Evolutionary conservation across 768 basidiomycete genomes (phyloP).

Genomic region (Crepidotus variabilis): DNA sequence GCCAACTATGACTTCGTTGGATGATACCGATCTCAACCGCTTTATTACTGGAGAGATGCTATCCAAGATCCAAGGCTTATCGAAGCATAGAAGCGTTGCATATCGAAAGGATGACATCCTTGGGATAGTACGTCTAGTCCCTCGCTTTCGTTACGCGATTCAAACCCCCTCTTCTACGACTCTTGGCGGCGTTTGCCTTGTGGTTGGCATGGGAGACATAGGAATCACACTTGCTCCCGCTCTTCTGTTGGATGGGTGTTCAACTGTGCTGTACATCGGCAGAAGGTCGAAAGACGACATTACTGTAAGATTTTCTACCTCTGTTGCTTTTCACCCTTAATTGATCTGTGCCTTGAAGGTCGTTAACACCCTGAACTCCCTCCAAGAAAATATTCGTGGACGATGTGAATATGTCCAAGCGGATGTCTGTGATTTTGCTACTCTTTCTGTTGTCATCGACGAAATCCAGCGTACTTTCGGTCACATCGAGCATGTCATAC

Average conservation of each 20-base stretch:
- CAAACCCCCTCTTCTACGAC: background rate
- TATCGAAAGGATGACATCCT: slow-evolving; percentile 7
- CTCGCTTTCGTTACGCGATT: slow-evolving; percentile 10
- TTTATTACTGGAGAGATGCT: slow-evolving; percentile 5
- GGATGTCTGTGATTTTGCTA: slow-evolving; percentile 19
- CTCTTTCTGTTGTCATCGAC: slow-evolving; percentile 16
- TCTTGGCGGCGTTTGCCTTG: slow-evolving; percentile 21
- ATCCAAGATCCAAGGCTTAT: slow-evolving; percentile 1
- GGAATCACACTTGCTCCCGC: slow-evolving; percentile 21
- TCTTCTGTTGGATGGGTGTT: slow-evolving; percentile 19
- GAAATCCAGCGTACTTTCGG: slow-evolving; percentile 17
- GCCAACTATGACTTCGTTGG: slow-evolving; percentile 7
- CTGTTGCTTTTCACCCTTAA: background rate
- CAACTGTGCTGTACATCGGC: slow-evolving; percentile 23
- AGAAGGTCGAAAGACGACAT: slow-evolving; percentile 17
- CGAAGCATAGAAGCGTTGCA: slow-evolving; percentile 10
- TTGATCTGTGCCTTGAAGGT: slow-evolving; percentile 12
- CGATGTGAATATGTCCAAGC: slow-evolving; percentile 21
- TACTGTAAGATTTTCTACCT: slow-evolving; percentile 14
- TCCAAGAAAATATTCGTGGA: slow-evolving; percentile 10
- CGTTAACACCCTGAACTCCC: slow-evolving; percentile 11
- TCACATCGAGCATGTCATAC: slow-evolving; percentile 24
- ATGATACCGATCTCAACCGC: background rate
- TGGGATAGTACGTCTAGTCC: slow-evolving; percentile 14
- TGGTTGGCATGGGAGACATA: slow-evolving; percentile 31